Conservation (phyloP, 352 stramenopile genomes). For the Phytophthora sp. region DNA sequence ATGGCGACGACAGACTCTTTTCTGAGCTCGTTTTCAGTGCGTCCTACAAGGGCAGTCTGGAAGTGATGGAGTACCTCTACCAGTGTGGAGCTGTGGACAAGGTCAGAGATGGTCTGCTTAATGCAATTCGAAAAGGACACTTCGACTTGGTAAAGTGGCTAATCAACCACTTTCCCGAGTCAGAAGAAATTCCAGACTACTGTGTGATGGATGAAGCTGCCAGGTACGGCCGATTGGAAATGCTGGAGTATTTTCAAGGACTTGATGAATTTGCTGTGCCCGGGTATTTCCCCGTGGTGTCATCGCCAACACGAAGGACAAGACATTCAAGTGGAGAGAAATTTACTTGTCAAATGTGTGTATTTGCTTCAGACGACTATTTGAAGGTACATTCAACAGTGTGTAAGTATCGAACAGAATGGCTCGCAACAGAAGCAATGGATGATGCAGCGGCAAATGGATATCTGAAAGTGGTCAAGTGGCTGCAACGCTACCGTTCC, state of each 20-base stretch:
- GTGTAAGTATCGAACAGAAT: conserved; percentile 14
- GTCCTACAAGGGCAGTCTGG: conserved; percentile 3
- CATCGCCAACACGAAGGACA: conserved; percentile 1
- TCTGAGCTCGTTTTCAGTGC: conserved; percentile 15
- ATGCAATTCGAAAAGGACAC: conserved; percentile 12
- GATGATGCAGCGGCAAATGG: conserved; percentile 26
- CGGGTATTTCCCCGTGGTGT: not conserved
- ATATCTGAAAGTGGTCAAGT: conserved; percentile 19
- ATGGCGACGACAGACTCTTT: conserved; percentile 15
- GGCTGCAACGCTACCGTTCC: conserved; percentile 14
- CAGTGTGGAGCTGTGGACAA: conserved; percentile 13
- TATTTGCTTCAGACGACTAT: conserved; percentile 11
- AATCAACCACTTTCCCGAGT: conserved; percentile 15
- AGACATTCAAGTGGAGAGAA: conserved; percentile 9
- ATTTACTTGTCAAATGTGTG: conserved; percentile 8
- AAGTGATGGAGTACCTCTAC: conserved; percentile 17
- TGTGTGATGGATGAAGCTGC: conserved; percentile 24
- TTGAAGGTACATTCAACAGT: conserved; percentile 9
- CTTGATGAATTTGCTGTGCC: not conserved
- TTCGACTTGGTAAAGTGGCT: conserved; percentile 17
- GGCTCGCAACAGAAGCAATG: conserved; percentile 15
- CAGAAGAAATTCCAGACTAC: conserved; percentile 15
- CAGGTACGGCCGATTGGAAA: conserved; percentile 17
- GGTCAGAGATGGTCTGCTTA: conserved; percentile 3
- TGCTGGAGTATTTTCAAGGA: conserved; percentile 18